Conservation (phyloP, 805 yeast species). For the Wickerhamiella qilinensis region DNA sequence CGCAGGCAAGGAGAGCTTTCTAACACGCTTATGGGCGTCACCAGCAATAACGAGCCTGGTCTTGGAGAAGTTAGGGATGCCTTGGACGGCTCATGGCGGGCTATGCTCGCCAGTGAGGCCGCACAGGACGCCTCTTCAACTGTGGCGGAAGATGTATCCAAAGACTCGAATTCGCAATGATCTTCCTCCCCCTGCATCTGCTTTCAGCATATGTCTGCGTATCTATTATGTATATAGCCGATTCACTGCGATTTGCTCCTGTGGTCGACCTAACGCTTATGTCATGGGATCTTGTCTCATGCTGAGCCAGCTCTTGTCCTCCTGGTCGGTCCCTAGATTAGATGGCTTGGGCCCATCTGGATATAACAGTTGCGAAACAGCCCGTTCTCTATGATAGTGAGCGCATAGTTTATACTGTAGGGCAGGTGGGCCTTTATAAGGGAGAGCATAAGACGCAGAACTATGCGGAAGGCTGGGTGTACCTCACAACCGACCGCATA, state of each 20-base stretch:
- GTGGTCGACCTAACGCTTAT: no score
- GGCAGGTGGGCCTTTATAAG: constrained; percentile 59
- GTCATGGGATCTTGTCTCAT: no score
- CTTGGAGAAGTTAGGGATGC: background rate
- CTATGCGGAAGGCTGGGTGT: constrained; percentile 61
- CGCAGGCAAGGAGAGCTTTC: background rate
- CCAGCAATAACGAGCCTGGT: background rate
- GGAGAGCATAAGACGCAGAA: constrained; percentile 42
- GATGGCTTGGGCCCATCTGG: constrained; percentile 8
- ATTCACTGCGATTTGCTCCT: no score
- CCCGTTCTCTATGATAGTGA: constrained; percentile 27
- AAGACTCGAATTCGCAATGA: no score
- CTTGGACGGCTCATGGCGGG: background rate
- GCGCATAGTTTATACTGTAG: constrained; percentile 35
- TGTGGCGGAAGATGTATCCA: no score
- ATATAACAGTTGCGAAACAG: constrained; percentile 19
- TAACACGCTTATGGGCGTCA: background rate
- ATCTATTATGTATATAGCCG: no score
- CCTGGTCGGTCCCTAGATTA: no score
- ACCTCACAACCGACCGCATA: constrained; percentile 57
- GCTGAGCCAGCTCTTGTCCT: no score
- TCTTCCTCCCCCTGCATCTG: no score
- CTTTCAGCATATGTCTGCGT: no score
- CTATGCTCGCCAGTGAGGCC: background rate
- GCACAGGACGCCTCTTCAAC: background rate